Evolutionary conservation across 1,284 basidiomycete genomes (phyloP).

Genomic region (Ganoderma resinaceum): DNA sequence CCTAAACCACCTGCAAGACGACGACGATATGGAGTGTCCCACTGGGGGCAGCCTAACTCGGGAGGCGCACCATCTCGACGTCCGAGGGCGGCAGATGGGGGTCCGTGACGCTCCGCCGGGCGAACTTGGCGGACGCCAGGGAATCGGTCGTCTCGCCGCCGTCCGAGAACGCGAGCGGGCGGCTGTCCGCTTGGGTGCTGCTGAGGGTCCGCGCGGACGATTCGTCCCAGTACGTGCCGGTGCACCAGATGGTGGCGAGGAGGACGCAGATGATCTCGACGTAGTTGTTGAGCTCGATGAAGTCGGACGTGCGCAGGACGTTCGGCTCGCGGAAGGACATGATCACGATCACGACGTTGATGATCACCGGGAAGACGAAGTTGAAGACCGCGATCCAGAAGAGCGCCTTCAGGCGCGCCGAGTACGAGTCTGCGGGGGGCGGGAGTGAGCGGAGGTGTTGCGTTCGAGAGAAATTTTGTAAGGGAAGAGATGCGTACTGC

Average conservation of each 20-base stretch:
- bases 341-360: constrained; percentile 35
- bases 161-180: not conserved
- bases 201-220: not conserved
- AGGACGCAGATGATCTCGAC: constrained; percentile 33
- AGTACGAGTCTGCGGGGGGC: not conserved
- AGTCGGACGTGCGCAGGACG: constrained; percentile 23
- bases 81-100: not conserved
- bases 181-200: not conserved
- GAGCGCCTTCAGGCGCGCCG: constrained; percentile 22
- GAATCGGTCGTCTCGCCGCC: not conserved
- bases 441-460: constrained; percentile 19
- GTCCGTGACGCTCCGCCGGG: not conserved
- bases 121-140: not conserved
- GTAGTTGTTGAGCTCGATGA: constrained; percentile 25
- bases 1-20: not conserved
- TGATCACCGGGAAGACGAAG: constrained; percentile 40
- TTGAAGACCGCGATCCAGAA: constrained; percentile 42
- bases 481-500: not conserved
- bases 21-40: too few relatives aligned
- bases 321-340: constrained; percentile 16
- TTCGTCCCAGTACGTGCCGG: not conserved
- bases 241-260: constrained; percentile 13
- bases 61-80: not conserved
- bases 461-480: too few relatives aligned
- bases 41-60: not conserved